Evolutionary conservation across 2,329 filamentous ascomycete genomes (phyloP).

Genomic region (Xenoacremonium recifei): DNA sequence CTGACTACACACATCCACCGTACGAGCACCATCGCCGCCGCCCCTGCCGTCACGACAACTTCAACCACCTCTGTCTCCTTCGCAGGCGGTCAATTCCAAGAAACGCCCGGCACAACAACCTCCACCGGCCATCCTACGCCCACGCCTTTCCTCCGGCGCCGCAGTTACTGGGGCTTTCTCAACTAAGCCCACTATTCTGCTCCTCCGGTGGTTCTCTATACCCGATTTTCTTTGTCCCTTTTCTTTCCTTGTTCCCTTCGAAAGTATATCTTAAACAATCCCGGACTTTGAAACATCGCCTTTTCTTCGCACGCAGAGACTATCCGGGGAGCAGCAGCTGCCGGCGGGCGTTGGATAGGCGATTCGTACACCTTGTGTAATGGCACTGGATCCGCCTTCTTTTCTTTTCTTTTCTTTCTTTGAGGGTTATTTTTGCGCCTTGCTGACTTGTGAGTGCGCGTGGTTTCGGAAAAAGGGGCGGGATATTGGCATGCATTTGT

Average conservation of each 20-base stretch:
- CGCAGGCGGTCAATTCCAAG: constrained; percentile 22
- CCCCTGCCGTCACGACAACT: background rate
- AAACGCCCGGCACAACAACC: constrained; percentile 12
- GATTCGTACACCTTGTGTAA: no score
- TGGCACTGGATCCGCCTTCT: constrained; percentile 1
- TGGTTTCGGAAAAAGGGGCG: no score
- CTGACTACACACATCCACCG: constrained; percentile 2
- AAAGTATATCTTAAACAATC: no score
- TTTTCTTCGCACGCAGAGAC: no score
- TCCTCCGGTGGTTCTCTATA: no score
- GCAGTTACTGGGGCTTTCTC: constrained; percentile 21
- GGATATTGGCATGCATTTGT: constrained; percentile 7
- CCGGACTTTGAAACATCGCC: no score
- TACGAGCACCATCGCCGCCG: background rate
- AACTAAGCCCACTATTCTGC: background rate
- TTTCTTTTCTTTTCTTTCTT: constrained; percentile 6
- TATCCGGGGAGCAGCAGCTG: no score
- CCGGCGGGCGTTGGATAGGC: constrained; percentile 30
- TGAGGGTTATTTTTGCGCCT: constrained; percentile 10
- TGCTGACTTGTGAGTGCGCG: constrained; percentile 9
- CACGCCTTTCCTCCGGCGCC: constrained; percentile 21
- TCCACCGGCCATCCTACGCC: constrained; percentile 13
- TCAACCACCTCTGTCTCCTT: constrained; percentile 9
- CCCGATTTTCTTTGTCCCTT: no score
- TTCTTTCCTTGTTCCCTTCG: no score